Base-by-base conservation (phyloP, 176 grass and related monocot species). In the Panicum miliaceum region DNA sequence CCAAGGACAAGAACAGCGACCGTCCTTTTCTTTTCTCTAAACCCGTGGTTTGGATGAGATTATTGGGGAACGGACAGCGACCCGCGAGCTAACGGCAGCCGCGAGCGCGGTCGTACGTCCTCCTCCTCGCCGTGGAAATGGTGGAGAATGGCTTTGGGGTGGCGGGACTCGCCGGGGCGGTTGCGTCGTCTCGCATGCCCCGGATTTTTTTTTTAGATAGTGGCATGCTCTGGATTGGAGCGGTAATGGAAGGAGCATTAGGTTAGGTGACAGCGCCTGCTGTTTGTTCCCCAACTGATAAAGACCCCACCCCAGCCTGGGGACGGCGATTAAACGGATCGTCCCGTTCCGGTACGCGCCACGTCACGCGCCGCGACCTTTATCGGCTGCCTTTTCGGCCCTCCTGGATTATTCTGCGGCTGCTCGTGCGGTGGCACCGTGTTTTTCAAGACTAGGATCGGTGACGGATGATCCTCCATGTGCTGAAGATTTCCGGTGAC, bases 11-110 rank as follows among this genome's bases (percentile, higher is more conserved):
- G 12, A 36, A 40, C 74, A 41, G 22, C 37, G 22, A n/a, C 12
- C 12, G 8, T 10, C 29, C 2, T 32, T 40, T 8, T 4, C 64
- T 41, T 54, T 41, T 42, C 22, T 23, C 22, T 23, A 41, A 77
- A 34, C 38, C 23, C 51, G 13, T 47, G 29, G 53, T 37, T 32
- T 26, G 2, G 56, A 42, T 3, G 36, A 3, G 41, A 82, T 82
- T 43, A 71, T 41, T 58, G 62, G 6, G 41, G 0, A 4, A 72
- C 82, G 23, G 79, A 88, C 45, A 78, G 1, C 0, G 73, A 88
- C 80, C 35, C 41, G 34, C 50, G 73, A 83, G 29, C 86, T 77
- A 83, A 63, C 73, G 18, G 16, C 42, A 41, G 43, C 36, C 79
- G 22, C 13, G 34, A n/a, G 53, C 70, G 14, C 10, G 22, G 64